Conservation (phyloP, 306 rosid species). For the Gillenia trifoliata region DNA sequence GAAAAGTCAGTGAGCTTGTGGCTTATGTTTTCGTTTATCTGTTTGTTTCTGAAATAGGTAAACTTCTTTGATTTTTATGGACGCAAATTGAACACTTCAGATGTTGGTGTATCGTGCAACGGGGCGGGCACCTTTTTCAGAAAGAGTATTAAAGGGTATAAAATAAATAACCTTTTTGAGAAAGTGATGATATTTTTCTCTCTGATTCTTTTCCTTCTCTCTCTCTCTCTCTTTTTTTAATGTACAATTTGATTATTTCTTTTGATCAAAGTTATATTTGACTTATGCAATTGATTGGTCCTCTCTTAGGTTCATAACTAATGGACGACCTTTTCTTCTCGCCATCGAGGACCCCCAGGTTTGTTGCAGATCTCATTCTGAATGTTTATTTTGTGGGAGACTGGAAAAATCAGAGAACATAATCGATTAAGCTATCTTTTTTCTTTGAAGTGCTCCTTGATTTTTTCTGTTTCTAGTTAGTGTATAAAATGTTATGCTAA, state of each 20-base stretch:
- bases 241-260: background rate
- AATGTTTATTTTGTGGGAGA: background rate
- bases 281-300: constrained; percentile 7
- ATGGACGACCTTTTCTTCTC: constrained; percentile 58
- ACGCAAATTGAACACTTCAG: constrained; percentile 80
- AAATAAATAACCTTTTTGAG: constrained; percentile 11
- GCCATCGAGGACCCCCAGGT: constrained; percentile 99
- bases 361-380: constrained; percentile 9
- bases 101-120: constrained; percentile 92
- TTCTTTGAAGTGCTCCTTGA: background rate
- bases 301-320: constrained; percentile 47
- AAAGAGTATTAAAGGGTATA: constrained; percentile 71
- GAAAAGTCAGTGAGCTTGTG: background rate
- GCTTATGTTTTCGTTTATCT: constrained; percentile 8
- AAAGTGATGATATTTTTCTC: background rate
- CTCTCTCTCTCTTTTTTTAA: background rate
- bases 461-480: background rate
- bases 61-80: constrained; percentile 88
- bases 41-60: constrained; percentile 45
- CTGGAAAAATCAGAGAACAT: background rate
- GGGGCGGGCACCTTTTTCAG: constrained; percentile 67
- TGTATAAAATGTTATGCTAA: background rate
- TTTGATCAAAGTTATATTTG: constrained; percentile 8
- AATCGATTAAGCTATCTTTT: background rate
- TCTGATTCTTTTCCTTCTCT: background rate